Evolutionary conservation across 352 stramenopile genomes (phyloP).

Genomic region (Pythium monospermum): DNA sequence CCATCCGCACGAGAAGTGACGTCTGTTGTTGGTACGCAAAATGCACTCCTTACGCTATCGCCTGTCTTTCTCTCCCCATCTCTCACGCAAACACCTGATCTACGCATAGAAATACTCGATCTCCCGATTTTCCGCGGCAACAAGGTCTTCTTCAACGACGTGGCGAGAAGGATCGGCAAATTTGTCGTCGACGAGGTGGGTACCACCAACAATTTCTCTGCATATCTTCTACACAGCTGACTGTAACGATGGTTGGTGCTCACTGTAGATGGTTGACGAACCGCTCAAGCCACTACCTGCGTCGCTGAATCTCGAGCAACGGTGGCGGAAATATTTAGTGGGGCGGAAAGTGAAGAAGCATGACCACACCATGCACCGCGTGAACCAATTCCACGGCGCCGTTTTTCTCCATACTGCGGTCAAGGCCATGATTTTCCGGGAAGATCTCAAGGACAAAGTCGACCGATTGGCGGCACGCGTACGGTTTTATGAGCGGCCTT

Average conservation of each 20-base stretch:
- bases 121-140: conserved; percentile 49
- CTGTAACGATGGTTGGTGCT: too few relatives aligned
- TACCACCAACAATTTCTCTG: too few relatives aligned
- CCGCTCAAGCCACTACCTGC: conserved; percentile 41
- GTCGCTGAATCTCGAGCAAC: conserved; percentile 50
- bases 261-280: conserved; percentile 40
- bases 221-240: too few relatives aligned
- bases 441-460: conserved; percentile 47
- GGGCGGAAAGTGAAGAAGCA: conserved; percentile 50
- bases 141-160: conserved; percentile 70
- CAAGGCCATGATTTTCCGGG: conserved; percentile 42
- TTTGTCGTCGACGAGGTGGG: conserved; percentile 53
- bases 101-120: conserved; percentile 39
- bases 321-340: conserved; percentile 47
- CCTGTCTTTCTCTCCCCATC: too few relatives aligned
- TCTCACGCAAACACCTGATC: too few relatives aligned
- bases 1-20: conserved; percentile 39
- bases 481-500: conserved; percentile 5
- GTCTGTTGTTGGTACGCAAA: conserved; percentile 38
- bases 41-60: too few relatives aligned
- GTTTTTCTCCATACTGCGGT: conserved; percentile 41
- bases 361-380: conserved; percentile 37
- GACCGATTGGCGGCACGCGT: conserved; percentile 19
- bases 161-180: conserved; percentile 44
- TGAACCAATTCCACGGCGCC: conserved; percentile 53